Conservation (phyloP, 2,329 filamentous ascomycete species). For the Trichoderma lentiforme region DNA sequence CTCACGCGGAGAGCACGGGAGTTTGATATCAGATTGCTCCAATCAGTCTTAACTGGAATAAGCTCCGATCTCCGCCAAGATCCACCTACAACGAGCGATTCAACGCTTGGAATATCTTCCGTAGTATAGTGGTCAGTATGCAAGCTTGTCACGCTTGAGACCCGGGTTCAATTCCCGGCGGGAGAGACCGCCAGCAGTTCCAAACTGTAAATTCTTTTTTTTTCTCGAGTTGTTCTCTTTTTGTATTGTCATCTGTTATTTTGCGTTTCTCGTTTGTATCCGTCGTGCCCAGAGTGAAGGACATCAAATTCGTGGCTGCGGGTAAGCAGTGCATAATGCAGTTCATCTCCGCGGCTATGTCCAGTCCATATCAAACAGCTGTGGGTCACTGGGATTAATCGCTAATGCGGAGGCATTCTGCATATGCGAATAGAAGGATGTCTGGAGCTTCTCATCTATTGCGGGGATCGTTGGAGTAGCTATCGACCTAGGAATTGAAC, state of each 20-base stretch:
- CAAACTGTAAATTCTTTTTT: neutral
- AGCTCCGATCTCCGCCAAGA: neutral
- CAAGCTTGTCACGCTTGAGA: slow-evolving; percentile 18
- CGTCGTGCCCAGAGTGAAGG: neutral
- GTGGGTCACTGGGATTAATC: neutral
- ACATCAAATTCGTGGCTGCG: neutral
- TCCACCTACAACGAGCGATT: slow-evolving; percentile 5
- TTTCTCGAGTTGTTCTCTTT: neutral
- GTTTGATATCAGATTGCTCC: neutral
- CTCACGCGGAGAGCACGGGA: neutral
- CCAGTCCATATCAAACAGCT: neutral
- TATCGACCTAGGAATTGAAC: neutral
- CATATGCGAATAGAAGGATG: neutral
- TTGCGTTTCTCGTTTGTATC: neutral
- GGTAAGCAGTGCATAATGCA: neutral
- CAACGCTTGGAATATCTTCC: slow-evolving; percentile 5
- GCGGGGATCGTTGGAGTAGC: neutral
- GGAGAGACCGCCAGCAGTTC: neutral
- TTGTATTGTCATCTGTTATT: neutral
- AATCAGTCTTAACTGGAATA: neutral
- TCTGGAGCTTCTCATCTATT: neutral
- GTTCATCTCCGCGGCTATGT: neutral
- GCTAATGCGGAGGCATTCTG: neutral
- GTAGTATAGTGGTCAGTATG: slow-evolving; percentile 18
- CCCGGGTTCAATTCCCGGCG: slow-evolving; percentile 17